Evolutionary conservation across 1,284 basidiomycete species (phyloP).

Genomic region (Cryptococcus sp.): DNA sequence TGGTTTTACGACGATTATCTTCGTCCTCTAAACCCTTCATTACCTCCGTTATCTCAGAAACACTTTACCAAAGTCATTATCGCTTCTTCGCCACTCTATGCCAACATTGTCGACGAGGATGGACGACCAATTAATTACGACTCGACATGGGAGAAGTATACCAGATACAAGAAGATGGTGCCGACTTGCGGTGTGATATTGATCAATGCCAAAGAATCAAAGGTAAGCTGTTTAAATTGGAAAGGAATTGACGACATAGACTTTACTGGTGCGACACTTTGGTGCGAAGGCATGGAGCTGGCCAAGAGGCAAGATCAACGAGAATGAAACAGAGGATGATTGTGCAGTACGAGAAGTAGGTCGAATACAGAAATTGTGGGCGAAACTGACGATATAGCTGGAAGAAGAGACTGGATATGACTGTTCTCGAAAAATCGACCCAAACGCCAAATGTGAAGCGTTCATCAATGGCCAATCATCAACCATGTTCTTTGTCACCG

Average conservation of each 20-base stretch:
- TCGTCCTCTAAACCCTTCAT: slow-evolving; percentile 78
- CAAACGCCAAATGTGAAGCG: slow-evolving; percentile 73
- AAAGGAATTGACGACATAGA: slow-evolving; percentile 52
- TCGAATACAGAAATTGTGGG: background rate
- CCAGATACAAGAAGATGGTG: slow-evolving; percentile 91
- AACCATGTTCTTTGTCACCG: slow-evolving; percentile 85
- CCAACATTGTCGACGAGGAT: slow-evolving; percentile 20
- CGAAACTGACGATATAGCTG: slow-evolving; percentile 55
- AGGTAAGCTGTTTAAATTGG: slow-evolving; percentile 54
- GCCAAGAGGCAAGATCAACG: slow-evolving; percentile 98
- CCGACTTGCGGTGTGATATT: slow-evolving; percentile 99
- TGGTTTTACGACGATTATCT: slow-evolving; percentile 99
- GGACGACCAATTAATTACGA: slow-evolving; percentile 36
- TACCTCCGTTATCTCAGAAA: slow-evolving; percentile 84
- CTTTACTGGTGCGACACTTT: slow-evolving; percentile 94
- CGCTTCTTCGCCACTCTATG: slow-evolving; percentile 44
- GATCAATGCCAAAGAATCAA: slow-evolving; percentile 85
- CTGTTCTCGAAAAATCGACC: slow-evolving; percentile 64
- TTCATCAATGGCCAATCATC: slow-evolving; percentile 85
- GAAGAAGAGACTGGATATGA: slow-evolving; percentile 93
- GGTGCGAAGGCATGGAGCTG: slow-evolving; percentile 97
- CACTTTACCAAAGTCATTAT: slow-evolving; percentile 94
- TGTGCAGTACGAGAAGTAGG: slow-evolving; percentile 87
- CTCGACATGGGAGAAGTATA: slow-evolving; percentile 51
- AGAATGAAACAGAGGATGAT: slow-evolving; percentile 72